A percentile compares a stretch with the other conserved stretches of the same genome.
phyloP scores from a whole-genome alignment of 257 asterid genomes.

The Petunia secreta region DNA sequence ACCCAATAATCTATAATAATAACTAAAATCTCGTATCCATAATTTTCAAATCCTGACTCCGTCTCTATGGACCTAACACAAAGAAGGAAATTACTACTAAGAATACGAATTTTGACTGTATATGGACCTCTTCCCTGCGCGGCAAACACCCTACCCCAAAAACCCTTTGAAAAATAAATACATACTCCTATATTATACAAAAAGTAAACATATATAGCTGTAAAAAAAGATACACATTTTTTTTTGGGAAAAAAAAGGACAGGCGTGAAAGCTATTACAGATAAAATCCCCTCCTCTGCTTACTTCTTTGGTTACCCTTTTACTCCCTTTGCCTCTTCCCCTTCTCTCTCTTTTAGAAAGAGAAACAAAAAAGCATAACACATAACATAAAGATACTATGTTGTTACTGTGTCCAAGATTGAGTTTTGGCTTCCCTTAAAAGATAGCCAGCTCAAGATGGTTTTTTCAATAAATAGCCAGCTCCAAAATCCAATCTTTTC shows the following conservation, averaged over 20 bases:
- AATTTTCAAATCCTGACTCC: too few species aligned
- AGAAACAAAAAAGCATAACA: constrained; percentile 25
- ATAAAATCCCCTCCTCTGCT: constrained; percentile 64
- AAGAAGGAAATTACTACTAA: too few species aligned
- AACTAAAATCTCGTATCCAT: too few species aligned
- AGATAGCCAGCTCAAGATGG: constrained; percentile 59
- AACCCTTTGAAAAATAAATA: constrained; percentile 8
- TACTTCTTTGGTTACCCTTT: constrained; percentile 36
- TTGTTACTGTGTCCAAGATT: constrained; percentile 60
- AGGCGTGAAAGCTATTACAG: constrained; percentile 74
- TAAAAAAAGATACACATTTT: constrained; percentile 1
- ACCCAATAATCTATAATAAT: too few species aligned
- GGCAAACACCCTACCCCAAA: constrained; percentile 36
- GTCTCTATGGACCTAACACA: too few species aligned
- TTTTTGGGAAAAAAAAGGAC: constrained; percentile 47
- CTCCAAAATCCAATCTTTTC: constrained; percentile 56
- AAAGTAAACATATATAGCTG: neutral
- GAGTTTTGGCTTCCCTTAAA: constrained; percentile 41
- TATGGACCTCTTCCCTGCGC: constrained; percentile 30
- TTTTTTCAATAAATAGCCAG: constrained; percentile 52
- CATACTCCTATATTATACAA: constrained; percentile 1
- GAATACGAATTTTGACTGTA: neutral
- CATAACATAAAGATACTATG: too few species aligned
- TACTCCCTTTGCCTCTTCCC: constrained; percentile 16
- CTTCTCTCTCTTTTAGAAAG: constrained; percentile 18